Evolutionary conservation across 306 rosid species (phyloP), one percentile per base, ranked within the genome.

Genomic region (Fragaria vesca): DNA sequence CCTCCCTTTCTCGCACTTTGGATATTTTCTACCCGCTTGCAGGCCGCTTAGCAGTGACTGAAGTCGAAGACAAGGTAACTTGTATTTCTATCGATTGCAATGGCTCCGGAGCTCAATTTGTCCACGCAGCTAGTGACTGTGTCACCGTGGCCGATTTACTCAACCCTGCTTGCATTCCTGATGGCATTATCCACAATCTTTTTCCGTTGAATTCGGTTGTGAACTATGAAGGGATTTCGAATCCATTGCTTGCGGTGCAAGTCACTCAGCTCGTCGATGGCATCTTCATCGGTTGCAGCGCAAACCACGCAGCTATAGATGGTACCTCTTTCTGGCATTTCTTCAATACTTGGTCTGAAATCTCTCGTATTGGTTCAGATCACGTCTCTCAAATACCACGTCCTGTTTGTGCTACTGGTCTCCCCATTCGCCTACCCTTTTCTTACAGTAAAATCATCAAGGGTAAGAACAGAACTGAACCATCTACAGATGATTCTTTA

Each of bases 251-350:
- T 11, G 86, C 79, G 0, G 75, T 84, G 3, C 88, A 87, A 54
- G 84, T 87, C 0, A 84, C 88, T 1, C 85, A 84, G 81, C 46
- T 83, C 1, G 26, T 67, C 17, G 90, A 86, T 55, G 84, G 84
- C 21, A 8, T 86, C 46, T 86, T 86, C 76, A 78, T 86, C 3
- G 86, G 76, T 3, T 40, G 73, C 57, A 2, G 85, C 15, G 18
- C 73, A 0, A 81, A 83, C 69, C 71, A 66, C 5, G 15, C 15
- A 6, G 71, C 20, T 2, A 11, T 5, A 2, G 71, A 66, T 7
- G 30, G 71, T 38, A 18, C 16, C 28, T 38, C 71, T 17, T 66
- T 66, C 17, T 66, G 71, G 46, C 46, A 43, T 43, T 43, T 43
- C 46, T 26, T 69, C 3, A 69, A 69, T 69, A 69, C 46, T 46